Percentiles rank a stretch among this genome's conserved stretches.
Conservation (phyloP, 2,329 filamentous ascomycete genomes). For the Rugonectria rugulosa region DNA sequence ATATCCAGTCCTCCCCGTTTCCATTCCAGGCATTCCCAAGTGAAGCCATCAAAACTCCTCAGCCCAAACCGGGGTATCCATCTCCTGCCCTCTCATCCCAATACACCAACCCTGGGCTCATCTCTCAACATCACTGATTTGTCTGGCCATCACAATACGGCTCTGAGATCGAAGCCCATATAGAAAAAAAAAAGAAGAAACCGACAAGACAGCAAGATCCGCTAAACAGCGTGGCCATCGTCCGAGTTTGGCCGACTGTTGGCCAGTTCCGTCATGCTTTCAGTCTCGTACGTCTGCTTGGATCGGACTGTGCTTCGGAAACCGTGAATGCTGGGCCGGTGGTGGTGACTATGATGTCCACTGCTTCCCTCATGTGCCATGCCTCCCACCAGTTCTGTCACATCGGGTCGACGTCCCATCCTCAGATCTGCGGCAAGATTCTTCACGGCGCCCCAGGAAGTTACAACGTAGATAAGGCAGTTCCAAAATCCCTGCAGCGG, state of each 20-base stretch:
- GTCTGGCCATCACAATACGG: too few relatives aligned
- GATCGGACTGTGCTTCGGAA: constrained; percentile 44
- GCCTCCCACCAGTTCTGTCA: constrained; percentile 45
- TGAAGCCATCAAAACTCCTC: constrained; percentile 8
- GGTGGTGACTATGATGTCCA: constrained; percentile 17
- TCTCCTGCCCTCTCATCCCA: constrained; percentile 7
- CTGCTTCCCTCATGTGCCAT: constrained; percentile 26
- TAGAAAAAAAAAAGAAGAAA: neutral
- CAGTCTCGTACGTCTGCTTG: constrained; percentile 52
- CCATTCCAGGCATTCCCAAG: too few relatives aligned
- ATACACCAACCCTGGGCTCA: too few relatives aligned
- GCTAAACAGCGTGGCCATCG: constrained; percentile 30
- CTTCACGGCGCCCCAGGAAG: constrained; percentile 71
- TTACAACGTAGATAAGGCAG: constrained; percentile 76
- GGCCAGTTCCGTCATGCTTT: constrained; percentile 61
- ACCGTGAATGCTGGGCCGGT: constrained; percentile 34
- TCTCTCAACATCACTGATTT: neutral
- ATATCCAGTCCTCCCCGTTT: too few relatives aligned
- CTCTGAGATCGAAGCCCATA: too few relatives aligned
- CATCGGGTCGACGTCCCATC: constrained; percentile 37
- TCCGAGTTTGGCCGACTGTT: constrained; percentile 48
- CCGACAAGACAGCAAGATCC: neutral
- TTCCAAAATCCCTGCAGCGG: constrained; percentile 90
- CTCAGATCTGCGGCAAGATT: constrained; percentile 51
- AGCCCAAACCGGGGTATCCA: constrained; percentile 29